A percentile compares a stretch with the other conserved stretches of the same genome.
Evolutionary conservation across 2,329 filamentous ascomycete species (phyloP).

Genomic region (Sclerotinia borealis): DNA sequence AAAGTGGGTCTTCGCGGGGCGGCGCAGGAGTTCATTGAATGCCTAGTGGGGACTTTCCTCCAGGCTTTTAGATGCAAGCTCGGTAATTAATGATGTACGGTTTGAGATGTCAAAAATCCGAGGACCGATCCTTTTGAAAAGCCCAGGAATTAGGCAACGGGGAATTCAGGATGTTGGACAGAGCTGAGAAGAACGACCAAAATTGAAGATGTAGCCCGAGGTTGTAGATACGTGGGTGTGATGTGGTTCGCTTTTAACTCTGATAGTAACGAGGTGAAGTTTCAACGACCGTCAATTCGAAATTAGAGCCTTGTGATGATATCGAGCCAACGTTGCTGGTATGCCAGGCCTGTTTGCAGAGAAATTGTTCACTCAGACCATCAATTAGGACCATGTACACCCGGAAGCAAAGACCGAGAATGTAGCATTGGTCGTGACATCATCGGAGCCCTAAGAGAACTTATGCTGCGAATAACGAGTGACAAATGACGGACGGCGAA

Average conservation of each 20-base stretch:
- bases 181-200: background rate
- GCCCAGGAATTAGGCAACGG: background rate
- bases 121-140: background rate
- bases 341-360: background rate
- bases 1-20: background rate
- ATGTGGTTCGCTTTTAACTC: background rate
- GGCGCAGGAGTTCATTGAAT: background rate
- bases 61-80: background rate
- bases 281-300: background rate
- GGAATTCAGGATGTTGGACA: background rate
- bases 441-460: background rate
- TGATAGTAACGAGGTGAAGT: background rate
- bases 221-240: background rate
- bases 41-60: background rate
- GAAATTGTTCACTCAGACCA: background rate
- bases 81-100: background rate
- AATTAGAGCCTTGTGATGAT: background rate
- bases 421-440: background rate
- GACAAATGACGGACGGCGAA: no score
- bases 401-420: background rate
- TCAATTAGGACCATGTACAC: background rate
- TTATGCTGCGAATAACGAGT: no score
- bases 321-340: background rate
- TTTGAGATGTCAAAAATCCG: background rate
- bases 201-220: background rate